Evolutionary conservation across 257 asterid genomes (phyloP).

Genomic region (Ocimum tenuiflorum): DNA sequence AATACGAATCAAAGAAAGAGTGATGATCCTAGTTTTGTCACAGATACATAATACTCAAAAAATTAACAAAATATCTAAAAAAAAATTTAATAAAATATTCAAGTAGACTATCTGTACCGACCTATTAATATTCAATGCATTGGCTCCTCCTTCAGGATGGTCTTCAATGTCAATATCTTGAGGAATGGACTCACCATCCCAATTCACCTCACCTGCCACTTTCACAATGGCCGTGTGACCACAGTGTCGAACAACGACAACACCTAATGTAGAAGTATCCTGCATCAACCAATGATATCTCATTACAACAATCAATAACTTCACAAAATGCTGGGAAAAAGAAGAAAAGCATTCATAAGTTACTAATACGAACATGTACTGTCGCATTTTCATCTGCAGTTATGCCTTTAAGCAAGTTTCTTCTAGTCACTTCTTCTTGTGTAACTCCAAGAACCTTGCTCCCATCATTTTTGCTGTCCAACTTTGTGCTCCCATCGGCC

Average conservation of each 20-base stretch:
- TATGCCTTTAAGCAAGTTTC: conserved; percentile 72
- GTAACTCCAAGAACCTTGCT: conserved; percentile 52
- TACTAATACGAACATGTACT: conserved; percentile 51
- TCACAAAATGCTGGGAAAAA: background rate
- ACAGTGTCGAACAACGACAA: conserved; percentile 63
- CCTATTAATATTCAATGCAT: conserved; percentile 73
- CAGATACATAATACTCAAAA: background rate
- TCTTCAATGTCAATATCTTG: conserved; percentile 59
- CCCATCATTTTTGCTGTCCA: conserved; percentile 60
- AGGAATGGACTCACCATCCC: conserved; percentile 42
- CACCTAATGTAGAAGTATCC: conserved; percentile 72
- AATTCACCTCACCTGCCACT: conserved; percentile 48
- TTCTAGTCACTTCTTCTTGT: conserved; percentile 44
- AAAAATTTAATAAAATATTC: conserved; percentile 1
- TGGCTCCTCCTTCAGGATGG: conserved; percentile 79
- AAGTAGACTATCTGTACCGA: conserved; percentile 22
- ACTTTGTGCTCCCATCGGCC: conserved; percentile 52
- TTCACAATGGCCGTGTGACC: conserved; percentile 60
- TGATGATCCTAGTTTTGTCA: background rate
- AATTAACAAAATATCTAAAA: background rate
- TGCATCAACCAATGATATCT: conserved; percentile 23
- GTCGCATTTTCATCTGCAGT: conserved; percentile 81
- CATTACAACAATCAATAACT: conserved; percentile 11
- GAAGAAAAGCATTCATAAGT: background rate
- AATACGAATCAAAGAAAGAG: conserved; percentile 13